Base-by-base conservation (phyloP, 768 basidiomycete genomes). In the Dictyophora rubrovolvata region DNA sequence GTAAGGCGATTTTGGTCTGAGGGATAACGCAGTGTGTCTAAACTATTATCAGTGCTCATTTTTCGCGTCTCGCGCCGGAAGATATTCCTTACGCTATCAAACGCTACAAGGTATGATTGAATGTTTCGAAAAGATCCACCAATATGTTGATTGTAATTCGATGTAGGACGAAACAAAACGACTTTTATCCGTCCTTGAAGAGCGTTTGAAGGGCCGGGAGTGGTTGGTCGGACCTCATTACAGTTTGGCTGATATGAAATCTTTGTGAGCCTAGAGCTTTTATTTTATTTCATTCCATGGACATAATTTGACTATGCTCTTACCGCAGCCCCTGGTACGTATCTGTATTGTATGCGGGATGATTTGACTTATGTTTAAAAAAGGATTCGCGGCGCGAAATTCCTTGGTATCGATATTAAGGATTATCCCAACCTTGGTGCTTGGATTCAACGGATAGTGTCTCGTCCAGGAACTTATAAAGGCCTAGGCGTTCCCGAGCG, bases 161-260 rank as follows among this genome's bases (percentile, higher is more conserved):
- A 28, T 3, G 2, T 7, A 42, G 42, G 42, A 42, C 23, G 93
- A 95, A 76, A 88, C 89, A 1, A 83, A 81, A 64, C 81, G 93
- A 21, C 77, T 94, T 18, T 93, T 87, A 67, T 74, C 80, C 18
- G 93, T 94, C 4, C 79, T 94, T 48, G 83, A 94, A 65, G 82
- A 84, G 53, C 81, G 87, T 21, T 79, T 94, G n/a, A 70, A 75
- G 50, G 81, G 76, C 54, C 80, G 87, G 16, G 89, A 93, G 42
- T 94, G 79, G 69, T 81, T 95, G 14, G 89, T 79, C 17, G 91
- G 93, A 17, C 11, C n/a, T 28, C 28, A 28, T 28, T 28, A 28
- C 28, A 28, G 28, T 28, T 28, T 28, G 28, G 28, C 28, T 28
- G 28, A 28, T 7, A 28, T 28, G 4, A 28, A 28, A 28, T 3